phyloP scores from a whole-genome alignment of 2,329 filamentous ascomycete genomes.

The Pleomassaria siparia region DNA sequence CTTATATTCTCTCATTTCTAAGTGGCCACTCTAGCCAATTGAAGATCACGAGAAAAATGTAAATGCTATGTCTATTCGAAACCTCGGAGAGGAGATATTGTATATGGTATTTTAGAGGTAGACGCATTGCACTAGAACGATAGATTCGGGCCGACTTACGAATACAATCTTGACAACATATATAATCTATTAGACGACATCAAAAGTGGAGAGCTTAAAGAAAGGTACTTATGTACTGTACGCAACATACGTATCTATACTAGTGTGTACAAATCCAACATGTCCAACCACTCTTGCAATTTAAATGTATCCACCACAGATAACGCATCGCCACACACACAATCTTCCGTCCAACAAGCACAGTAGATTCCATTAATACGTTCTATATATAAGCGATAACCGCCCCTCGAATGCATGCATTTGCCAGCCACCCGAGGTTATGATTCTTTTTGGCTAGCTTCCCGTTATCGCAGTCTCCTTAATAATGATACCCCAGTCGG shows the following conservation, averaged over 20 bases:
- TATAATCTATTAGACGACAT: not conserved
- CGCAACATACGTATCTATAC: too few species aligned
- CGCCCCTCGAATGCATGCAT: not conserved
- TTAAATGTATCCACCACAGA: too few species aligned
- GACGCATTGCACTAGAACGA: not conserved
- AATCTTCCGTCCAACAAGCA: not conserved
- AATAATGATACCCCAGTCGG: not conserved
- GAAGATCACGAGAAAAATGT: constrained; percentile 8
- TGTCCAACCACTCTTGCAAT: too few species aligned
- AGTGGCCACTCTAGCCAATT: constrained; percentile 9
- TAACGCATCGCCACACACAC: too few species aligned
- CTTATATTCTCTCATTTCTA: not conserved
- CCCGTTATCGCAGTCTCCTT: constrained; percentile 1
- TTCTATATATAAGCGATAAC: not conserved
- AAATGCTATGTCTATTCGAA: too few species aligned
- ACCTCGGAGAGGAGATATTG: too few species aligned
- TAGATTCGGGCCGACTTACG: not conserved
- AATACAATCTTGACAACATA: not conserved
- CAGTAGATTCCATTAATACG: not conserved
- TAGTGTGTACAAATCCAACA: too few species aligned
- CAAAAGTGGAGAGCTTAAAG: too few species aligned
- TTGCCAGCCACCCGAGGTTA: not conserved
- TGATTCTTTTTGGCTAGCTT: not conserved
- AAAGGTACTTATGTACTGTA: too few species aligned
- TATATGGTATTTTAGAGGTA: too few species aligned